Evolutionary conservation across 768 basidiomycete species (phyloP), one percentile per base, ranked within the genome.

Genomic region (Omphalotus guepiniiformis): DNA sequence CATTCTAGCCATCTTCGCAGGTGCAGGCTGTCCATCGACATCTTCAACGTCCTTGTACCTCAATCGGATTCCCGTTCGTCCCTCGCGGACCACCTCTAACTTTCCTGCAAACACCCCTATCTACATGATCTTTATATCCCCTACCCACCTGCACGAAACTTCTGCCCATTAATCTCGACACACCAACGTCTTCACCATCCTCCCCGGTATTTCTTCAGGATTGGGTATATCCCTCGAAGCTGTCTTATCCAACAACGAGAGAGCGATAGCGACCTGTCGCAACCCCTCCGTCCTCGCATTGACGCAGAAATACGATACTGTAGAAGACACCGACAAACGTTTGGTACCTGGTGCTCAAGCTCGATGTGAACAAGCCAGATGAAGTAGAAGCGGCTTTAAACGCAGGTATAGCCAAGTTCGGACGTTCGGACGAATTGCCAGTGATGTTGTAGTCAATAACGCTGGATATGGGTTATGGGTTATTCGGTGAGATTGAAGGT

Each of bases 361-460:
- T 68, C 23, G 66, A 70, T 50, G 61, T 69, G 5, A 56, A 62
- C 7, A 37, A 57, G 3, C 37, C 50, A 3, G 54, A 57, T 18
- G 62, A 72, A n/a, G 64, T 74, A 41, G 53, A 40, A 5, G 41
- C 44, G 2, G 70, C 65, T 0, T 73, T 76, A 47, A 52, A 56
- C 22, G 49, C 55, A 40, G 65, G 65, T 6, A 32, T 64, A 22
- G 55, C 57, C 18, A 56, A 57, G 22, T 76, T 75, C 47, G 73
- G 71, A 11, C n/a, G n/a, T n/a, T n/a, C n/a, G n/a, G n/a, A n/a
- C 59, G 66, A 19, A 35, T 76, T 7, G n/a, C n/a, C n/a, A n/a
- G n/a, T n/a, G 74, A 76, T 43, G 56, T 75, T n/a, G 73, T 78
- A 8, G 64, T 72, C 21, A 78, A 73, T 52, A 75, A 73, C 42